Base-by-base conservation (phyloP, 176 grass and related monocot species). In the Juncus inflexus region DNA sequence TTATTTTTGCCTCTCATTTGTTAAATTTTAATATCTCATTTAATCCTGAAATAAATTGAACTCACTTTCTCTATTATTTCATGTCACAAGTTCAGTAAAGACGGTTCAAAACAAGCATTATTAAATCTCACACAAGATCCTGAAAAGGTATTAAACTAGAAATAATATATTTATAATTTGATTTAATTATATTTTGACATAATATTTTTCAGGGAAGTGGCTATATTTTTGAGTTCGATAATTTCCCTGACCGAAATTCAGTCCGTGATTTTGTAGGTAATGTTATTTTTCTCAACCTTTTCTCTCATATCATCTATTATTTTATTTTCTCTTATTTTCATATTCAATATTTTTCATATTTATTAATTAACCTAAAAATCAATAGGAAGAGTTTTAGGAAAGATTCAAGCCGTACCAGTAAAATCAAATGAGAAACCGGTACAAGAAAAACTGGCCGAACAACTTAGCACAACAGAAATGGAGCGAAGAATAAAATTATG, bases 51-150 rank as follows among this genome's bases (percentile, higher is more conserved):
- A 8, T 57, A 58, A 62, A 62, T 68, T 80, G 41, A 72, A 12
- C 3, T 10, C 68, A 69, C 15, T 45, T 15, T 35, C 12, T 63
- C 6, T 2, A 40, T 79, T 36, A 52, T 72, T 76, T 51, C 39
- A 97, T 87, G 85, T 73, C 87, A 91, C 68, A 97, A 97, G 58
- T 88, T 97, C 72, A 97, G 81, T 36, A 97, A 97, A 75, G 92
- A 97, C 83, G 84, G 87, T 71, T 84, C 80, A 52, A 89, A 91
- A 77, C 85, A 84, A 74, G 73, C 82, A 78, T 77, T 97, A 60
- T 67, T 97, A 67, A 97, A 91, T 66, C 85, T 97, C 74, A 91
- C 80, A 47, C 83, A 97, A 82, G 92, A 91, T 70, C 69, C 90
- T 42, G 85, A 91, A 62, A 91, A 91, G 92, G 92, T 89, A 57